These are phyloP conservation scores for Zasmidium angulare DNA, from an alignment of 2,329 filamentous ascomycete genomes.

Conservation along the genomic window DNA sequence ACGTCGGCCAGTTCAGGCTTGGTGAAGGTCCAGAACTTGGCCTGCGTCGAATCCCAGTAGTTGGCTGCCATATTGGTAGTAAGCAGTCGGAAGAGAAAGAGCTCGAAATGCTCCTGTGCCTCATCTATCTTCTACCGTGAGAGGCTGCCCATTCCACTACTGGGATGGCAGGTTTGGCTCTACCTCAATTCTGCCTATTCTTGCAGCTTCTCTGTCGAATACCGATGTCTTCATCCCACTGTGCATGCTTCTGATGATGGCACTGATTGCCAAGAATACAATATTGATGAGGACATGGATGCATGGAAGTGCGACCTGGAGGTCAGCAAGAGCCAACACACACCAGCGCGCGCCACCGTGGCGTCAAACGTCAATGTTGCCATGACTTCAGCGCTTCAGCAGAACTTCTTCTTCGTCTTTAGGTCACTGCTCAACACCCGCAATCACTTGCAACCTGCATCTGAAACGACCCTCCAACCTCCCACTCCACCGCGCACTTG, in stretches of 20 bases:
- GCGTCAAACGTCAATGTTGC: neutral
- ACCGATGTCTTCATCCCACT: neutral
- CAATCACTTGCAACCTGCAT: neutral
- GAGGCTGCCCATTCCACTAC: neutral
- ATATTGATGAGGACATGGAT: neutral
- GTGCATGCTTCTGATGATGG: neutral
- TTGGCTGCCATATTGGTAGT: slow-evolving; percentile 74
- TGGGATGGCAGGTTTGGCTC: neutral
- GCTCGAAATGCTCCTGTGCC: too few species aligned
- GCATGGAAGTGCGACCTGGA: neutral
- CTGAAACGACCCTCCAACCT: too few species aligned
- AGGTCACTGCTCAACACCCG: neutral
- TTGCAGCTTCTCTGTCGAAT: neutral
- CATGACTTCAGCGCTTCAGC: neutral
- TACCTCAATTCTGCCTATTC: neutral
- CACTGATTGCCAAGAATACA: neutral
- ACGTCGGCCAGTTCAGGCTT: slow-evolving; percentile 74
- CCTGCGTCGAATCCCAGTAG: slow-evolving; percentile 95
- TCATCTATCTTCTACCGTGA: too few species aligned
- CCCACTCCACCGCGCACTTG: neutral
- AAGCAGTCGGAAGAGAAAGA: neutral
- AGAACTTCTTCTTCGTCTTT: neutral
- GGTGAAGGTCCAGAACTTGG: slow-evolving; percentile 85
- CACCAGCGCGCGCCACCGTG: neutral
- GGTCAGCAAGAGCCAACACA: neutral